Conservation (phyloP, 23 red algal genomes). For the Gracilariopsis chorda region DNA sequence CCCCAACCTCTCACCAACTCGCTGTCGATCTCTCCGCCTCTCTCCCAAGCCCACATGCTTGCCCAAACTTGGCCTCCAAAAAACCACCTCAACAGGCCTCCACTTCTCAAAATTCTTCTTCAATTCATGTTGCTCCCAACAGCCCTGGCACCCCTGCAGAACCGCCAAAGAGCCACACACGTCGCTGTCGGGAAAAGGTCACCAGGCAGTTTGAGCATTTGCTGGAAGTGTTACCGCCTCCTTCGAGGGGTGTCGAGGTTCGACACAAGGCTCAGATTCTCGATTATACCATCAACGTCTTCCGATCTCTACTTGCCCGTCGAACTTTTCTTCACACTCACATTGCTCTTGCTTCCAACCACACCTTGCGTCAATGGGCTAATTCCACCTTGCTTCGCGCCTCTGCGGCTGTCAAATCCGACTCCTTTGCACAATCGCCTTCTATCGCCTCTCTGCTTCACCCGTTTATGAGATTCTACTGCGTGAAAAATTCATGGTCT, state of each 20-base stretch:
- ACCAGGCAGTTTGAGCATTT: constrained; percentile 60
- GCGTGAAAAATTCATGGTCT: constrained; percentile 21
- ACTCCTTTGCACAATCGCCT: background rate
- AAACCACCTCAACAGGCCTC: background rate
- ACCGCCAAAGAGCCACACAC: constrained; percentile 64
- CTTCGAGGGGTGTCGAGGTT: constrained; percentile 36
- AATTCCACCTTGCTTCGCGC: background rate
- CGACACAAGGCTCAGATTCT: constrained; percentile 78
- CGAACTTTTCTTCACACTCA: constrained; percentile 27
- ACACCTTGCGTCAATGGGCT: background rate
- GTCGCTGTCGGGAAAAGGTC: constrained; percentile 68
- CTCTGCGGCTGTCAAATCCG: background rate
- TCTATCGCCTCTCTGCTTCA: constrained; percentile 11
- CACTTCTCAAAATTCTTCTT: too few relatives aligned
- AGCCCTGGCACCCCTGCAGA: background rate
- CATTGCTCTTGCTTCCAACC: constrained; percentile 31
- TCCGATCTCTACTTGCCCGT: constrained; percentile 9
- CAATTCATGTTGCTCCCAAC: background rate
- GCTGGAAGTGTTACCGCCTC: constrained; percentile 37
- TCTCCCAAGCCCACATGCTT: too few relatives aligned
- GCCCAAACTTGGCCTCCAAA: background rate
- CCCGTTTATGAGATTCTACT: constrained; percentile 41
- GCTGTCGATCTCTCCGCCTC: too few relatives aligned
- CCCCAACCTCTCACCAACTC: too few relatives aligned
- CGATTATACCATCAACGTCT: constrained; percentile 60